Base-by-base conservation (phyloP, 768 basidiomycete species). In the Boletus huronensis region DNA sequence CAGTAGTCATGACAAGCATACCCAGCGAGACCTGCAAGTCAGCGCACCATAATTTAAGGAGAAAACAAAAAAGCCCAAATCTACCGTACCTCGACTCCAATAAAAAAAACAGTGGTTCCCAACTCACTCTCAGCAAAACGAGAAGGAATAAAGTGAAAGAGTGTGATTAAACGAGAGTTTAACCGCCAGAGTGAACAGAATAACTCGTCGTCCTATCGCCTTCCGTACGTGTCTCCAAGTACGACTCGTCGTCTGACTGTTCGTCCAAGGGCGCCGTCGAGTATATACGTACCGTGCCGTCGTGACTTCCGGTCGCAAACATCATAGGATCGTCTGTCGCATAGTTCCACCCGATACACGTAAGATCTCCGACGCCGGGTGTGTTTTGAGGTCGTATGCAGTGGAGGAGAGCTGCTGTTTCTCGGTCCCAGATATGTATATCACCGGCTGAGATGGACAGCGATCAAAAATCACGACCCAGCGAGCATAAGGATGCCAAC, bases 371-470 rank as follows among this genome's bases (percentile, higher is more conserved):
- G 2, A 49, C 58, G 4, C 82, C 79, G 29, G 80, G 77, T 11
- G 59, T 25, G 17, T 60, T 65, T 14, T 84, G 85, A 28, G 83
- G 79, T 14, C 79, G 82, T 59, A 93, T 78, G 58, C 84, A 79
- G 57, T 90, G 88, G 3, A 93, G 74, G 1, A 90, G 72, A 8
- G 82, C 77, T 6, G 81, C 90, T 11, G 86, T 87, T 70, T 91
- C 88, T 55, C 84, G 82, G 63, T 93, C 90, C 90, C 90, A 93
- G 13, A 92, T 88, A 64, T 89, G 85, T 14, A 93, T 84, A 62
- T 90, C 87, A 5, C 90, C 90, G 56, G 81, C 90, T 90, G 55
- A 34, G 23, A 42, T 41, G 19, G 39, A 53, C n/a, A n/a, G 39
- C 19, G 6, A 48, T 52, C 14, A 57, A 52, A 34, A 38, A 52